These are phyloP conservation scores for Linum lewisii DNA, from an alignment of 345 rosid genomes.

Conservation along the genomic window DNA sequence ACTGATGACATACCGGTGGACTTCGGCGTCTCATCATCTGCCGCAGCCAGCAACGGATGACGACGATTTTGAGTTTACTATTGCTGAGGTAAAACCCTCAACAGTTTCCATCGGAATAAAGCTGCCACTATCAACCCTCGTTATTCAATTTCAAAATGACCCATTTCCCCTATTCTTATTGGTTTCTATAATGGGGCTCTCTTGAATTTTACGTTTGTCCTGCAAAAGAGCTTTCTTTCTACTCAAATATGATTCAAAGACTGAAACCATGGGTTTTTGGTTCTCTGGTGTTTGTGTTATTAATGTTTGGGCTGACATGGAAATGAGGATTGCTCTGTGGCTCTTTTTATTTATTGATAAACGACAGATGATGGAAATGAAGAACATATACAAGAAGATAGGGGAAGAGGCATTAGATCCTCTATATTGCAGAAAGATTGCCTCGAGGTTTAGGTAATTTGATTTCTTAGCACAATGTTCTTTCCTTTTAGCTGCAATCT, in stretches of 20 bases:
- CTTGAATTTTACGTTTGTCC: background rate
- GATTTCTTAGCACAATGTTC: background rate
- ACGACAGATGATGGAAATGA: constrained; percentile 58
- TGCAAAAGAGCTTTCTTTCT: constrained; percentile 5
- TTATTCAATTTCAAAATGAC: background rate
- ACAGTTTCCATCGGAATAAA: background rate
- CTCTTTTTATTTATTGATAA: background rate
- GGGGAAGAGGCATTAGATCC: constrained; percentile 39
- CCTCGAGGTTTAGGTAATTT: constrained; percentile 49
- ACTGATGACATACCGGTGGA: no score
- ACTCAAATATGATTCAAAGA: background rate
- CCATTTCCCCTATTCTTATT: background rate
- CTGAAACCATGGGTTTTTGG: background rate
- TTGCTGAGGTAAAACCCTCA: constrained; percentile 12
- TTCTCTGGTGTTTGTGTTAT: background rate
- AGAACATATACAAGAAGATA: constrained; percentile 51
- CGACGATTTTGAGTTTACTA: constrained; percentile 13
- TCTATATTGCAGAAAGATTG: constrained; percentile 56
- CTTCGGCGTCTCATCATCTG: background rate
- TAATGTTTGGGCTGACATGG: background rate
- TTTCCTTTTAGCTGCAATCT: constrained; percentile 1
- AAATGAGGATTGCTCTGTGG: no score
- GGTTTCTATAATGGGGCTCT: background rate
- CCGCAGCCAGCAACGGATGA: constrained; percentile 4
- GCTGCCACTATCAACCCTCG: background rate